These are phyloP conservation scores for Bocquillonia castaneifolia DNA, from an alignment of 441 rosid species.

Conservation along the genomic window DNA sequence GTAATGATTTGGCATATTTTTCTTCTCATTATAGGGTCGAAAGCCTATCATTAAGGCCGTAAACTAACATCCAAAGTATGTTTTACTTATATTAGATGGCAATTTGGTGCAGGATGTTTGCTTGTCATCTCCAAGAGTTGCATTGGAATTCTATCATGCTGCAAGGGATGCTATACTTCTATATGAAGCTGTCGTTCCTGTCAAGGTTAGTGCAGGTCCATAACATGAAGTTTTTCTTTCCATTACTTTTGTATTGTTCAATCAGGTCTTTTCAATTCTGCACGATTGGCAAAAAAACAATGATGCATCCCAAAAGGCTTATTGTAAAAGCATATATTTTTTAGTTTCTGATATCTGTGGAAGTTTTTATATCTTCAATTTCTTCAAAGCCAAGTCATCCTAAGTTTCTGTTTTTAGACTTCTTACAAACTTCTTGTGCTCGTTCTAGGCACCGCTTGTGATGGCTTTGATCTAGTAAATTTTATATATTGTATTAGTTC, in stretches of 20 bases:
- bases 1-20: background rate
- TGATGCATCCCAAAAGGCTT: background rate
- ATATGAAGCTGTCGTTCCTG: constrained; percentile 86
- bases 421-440: background rate
- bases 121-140: constrained; percentile 81
- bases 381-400: background rate
- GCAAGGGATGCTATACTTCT: constrained; percentile 82
- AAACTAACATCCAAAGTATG: background rate
- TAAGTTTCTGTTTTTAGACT: too few species aligned
- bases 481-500: background rate
- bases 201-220: constrained; percentile 63
- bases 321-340: background rate
- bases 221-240: constrained; percentile 4
- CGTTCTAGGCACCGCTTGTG: background rate
- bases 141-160: constrained; percentile 76
- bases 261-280: background rate
- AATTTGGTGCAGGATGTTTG: constrained; percentile 67
- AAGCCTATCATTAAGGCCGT: background rate
- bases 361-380: background rate
- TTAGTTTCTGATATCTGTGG: background rate
- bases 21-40: background rate
- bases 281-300: background rate
- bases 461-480: background rate
- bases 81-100: constrained; percentile 20
- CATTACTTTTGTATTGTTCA: background rate